Conservation (phyloP, 176 grass and related monocot genomes). For the Calamus simplicifolius region DNA sequence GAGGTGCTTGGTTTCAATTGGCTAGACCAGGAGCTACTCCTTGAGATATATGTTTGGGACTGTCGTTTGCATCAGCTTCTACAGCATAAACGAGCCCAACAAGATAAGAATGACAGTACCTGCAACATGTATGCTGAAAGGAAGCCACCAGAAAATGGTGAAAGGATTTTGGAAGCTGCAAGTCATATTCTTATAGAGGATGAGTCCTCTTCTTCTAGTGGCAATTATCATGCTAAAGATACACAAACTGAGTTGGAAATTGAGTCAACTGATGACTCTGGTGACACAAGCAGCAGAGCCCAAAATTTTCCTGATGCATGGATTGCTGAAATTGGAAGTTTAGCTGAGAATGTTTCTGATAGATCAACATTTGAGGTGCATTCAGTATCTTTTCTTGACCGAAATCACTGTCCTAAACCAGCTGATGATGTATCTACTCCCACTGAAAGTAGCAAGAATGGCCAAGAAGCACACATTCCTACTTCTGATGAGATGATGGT, state of each 20-base stretch:
- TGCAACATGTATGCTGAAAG: background rate
- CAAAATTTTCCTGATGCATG: conserved; percentile 7
- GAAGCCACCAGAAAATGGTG: conserved; percentile 11
- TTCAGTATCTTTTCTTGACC: conserved; percentile 24
- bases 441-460: conserved; percentile 16
- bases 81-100: conserved; percentile 22
- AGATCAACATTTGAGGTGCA: background rate
- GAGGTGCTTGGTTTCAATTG: conserved; percentile 71
- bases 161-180: conserved; percentile 9
- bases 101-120: background rate
- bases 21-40: conserved; percentile 76
- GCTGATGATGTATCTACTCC: conserved; percentile 20
- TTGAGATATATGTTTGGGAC: conserved; percentile 81
- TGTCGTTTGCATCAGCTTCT: conserved; percentile 64
- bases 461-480: conserved; percentile 21
- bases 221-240: background rate
- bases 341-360: background rate
- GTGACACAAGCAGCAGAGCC: conserved; percentile 9
- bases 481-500: conserved; percentile 17
- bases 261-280: conserved; percentile 2
- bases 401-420: conserved; percentile 5
- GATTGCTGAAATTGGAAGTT: conserved; percentile 1
- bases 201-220: conserved; percentile 1
- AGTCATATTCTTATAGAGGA: conserved; percentile 15
- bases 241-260: conserved; percentile 2